phyloP scores from a whole-genome alignment of 2,329 filamentous ascomycete genomes.

The Aspergillus eucalypticola region DNA sequence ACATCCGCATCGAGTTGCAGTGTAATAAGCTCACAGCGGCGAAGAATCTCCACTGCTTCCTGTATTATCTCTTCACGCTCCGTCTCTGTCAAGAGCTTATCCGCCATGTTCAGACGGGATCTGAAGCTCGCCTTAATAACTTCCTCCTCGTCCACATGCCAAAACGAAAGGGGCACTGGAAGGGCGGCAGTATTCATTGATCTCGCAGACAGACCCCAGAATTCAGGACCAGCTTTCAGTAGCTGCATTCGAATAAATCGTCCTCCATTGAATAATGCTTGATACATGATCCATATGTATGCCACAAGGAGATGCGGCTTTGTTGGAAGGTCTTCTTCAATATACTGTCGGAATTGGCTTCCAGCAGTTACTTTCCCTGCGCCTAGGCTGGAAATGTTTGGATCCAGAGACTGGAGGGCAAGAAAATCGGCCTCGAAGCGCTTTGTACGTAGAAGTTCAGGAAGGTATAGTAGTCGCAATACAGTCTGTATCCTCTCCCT shows the following conservation, averaged over 20 bases:
- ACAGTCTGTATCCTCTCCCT: background rate
- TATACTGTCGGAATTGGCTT: background rate
- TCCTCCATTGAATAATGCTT: background rate
- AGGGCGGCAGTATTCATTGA: too few relatives aligned
- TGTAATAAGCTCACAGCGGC: background rate
- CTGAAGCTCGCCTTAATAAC: background rate
- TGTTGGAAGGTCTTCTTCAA: background rate
- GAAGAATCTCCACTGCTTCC: background rate
- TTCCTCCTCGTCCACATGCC: background rate
- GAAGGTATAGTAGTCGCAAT: background rate
- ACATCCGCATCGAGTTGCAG: constrained; percentile 1
- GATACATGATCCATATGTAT: background rate
- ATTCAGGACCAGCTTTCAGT: background rate
- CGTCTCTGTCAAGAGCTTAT: background rate
- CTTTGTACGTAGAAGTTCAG: background rate
- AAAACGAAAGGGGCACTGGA: background rate
- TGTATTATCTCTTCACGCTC: background rate
- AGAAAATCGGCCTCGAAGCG: background rate
- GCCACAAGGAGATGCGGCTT: background rate
- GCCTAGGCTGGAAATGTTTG: background rate
- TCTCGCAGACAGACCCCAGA: background rate
- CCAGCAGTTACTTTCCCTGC: background rate
- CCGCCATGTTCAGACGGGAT: background rate
- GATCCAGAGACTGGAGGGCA: background rate
- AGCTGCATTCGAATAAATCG: background rate